Evolutionary conservation across 306 rosid genomes (phyloP).

Genomic region (Ammopiptanthus mongolicus): DNA sequence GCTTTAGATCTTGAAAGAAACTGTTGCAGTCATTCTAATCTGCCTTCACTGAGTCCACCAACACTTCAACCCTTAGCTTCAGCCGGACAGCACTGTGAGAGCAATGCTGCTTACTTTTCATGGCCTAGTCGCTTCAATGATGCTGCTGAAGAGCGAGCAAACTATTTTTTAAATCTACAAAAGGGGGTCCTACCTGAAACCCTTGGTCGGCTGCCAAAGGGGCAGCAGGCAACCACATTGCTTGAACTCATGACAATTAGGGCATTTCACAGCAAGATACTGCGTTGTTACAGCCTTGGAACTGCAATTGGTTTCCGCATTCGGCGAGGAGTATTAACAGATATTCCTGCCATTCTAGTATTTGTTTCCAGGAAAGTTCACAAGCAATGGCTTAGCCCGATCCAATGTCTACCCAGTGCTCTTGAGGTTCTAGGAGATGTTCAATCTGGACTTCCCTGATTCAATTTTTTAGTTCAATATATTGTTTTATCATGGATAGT

Average conservation of each 20-base stretch:
- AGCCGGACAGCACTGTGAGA: slow-evolving; percentile 95
- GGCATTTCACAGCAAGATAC: slow-evolving; percentile 98
- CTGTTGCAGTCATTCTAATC: slow-evolving; percentile 81
- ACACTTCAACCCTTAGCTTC: slow-evolving; percentile 89
- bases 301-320: slow-evolving; percentile 98
- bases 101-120: slow-evolving; percentile 91
- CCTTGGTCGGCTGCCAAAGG: slow-evolving; percentile 82
- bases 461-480: background rate
- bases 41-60: slow-evolving; percentile 86
- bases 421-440: slow-evolving; percentile 58
- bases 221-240: slow-evolving; percentile 93
- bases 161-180: slow-evolving; percentile 85
- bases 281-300: slow-evolving; percentile 97
- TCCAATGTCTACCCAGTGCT: slow-evolving; percentile 95
- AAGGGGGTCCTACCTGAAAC: slow-evolving; percentile 88
- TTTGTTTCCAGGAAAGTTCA: slow-evolving; percentile 98
- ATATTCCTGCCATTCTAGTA: slow-evolving; percentile 94
- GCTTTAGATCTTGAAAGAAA: slow-evolving; percentile 92
- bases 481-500: background rate
- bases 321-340: slow-evolving; percentile 77
- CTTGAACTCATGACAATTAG: slow-evolving; percentile 97
- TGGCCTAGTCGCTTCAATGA: slow-evolving; percentile 94
- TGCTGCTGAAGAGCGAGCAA: slow-evolving; percentile 93
- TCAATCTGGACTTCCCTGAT: slow-evolving; percentile 12
- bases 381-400: slow-evolving; percentile 98